Conservation (phyloP, 1,284 basidiomycete genomes). For the Papiliotrema nemorosa region DNA sequence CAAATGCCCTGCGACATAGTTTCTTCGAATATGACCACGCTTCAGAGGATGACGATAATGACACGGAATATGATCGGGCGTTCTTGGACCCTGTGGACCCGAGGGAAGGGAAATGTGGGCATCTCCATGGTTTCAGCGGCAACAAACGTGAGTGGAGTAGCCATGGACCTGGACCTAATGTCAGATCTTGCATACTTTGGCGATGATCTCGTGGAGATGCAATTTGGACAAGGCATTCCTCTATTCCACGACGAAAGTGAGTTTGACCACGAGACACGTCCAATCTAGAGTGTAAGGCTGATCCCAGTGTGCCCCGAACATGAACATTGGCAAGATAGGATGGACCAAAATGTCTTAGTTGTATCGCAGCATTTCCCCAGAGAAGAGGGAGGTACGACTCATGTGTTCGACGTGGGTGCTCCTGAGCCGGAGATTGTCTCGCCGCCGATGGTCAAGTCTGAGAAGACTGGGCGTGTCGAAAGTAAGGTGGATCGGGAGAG, state of each 20-base stretch:
- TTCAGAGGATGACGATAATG: conserved; percentile 9
- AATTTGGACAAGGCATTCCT: conserved; percentile 42
- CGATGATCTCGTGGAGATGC: conserved; percentile 29
- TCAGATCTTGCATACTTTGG: conserved; percentile 38
- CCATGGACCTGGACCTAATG: background rate
- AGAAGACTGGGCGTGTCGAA: background rate
- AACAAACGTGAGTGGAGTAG: conserved; percentile 26
- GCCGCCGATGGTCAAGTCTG: too few species aligned
- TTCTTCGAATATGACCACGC: too few species aligned
- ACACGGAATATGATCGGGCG: conserved; percentile 16
- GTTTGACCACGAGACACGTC: conserved; percentile 2
- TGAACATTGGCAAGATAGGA: conserved; percentile 41
- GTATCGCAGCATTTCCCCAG: background rate
- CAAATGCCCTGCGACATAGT: conserved; percentile 68
- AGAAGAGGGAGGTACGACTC: background rate
- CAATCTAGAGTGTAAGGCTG: background rate
- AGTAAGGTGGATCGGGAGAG: background rate
- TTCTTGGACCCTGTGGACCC: conserved; percentile 20
- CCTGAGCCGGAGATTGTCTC: background rate
- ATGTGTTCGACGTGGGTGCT: background rate
- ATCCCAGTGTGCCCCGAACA: conserved; percentile 42
- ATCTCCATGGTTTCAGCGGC: conserved; percentile 29
- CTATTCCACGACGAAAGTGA: conserved; percentile 16
- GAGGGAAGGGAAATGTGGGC: conserved; percentile 38
- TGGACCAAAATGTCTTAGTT: conserved; percentile 33